phyloP scores from a whole-genome alignment of 1,284 basidiomycete genomes.

The Inonotus obliquus region DNA sequence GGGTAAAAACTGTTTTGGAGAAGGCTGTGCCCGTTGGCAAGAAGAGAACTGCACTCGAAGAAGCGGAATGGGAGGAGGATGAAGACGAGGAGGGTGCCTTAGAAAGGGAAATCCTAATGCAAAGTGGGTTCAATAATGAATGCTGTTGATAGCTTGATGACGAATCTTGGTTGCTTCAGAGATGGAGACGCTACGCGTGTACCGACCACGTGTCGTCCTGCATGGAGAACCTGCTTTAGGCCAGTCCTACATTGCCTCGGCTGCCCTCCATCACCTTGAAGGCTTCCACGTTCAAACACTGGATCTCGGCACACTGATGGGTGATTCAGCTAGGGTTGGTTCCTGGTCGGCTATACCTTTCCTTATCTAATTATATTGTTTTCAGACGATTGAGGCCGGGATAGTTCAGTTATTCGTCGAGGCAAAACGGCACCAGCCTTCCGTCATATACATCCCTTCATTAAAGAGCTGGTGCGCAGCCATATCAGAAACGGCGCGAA shows the following conservation, averaged over 20 bases:
- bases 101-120: constrained; percentile 80
- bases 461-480: constrained; percentile 84
- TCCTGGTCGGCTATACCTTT: constrained; percentile 22
- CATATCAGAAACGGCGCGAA: constrained; percentile 79
- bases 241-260: constrained; percentile 86
- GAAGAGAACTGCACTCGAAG: constrained; percentile 80
- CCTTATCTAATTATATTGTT: not conserved
- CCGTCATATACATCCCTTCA: constrained; percentile 92
- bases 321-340: constrained; percentile 82
- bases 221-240: constrained; percentile 87
- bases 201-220: constrained; percentile 86
- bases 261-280: constrained; percentile 90
- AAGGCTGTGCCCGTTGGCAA: constrained; percentile 71
- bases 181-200: constrained; percentile 87
- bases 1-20: constrained; percentile 65
- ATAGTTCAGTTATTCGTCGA: constrained; percentile 97
- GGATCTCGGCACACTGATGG: constrained; percentile 85
- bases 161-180: constrained; percentile 41
- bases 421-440: constrained; percentile 96
- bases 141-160: constrained; percentile 10
- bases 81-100: constrained; percentile 69
- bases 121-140: constrained; percentile 50
- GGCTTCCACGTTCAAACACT: constrained; percentile 94
- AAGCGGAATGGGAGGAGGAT: constrained; percentile 90
- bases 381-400: constrained; percentile 86